A percentile compares a stretch with the other conserved stretches of the same genome.
phyloP scores from a whole-genome alignment of 306 rosid species.

The Vigna trinervia region DNA sequence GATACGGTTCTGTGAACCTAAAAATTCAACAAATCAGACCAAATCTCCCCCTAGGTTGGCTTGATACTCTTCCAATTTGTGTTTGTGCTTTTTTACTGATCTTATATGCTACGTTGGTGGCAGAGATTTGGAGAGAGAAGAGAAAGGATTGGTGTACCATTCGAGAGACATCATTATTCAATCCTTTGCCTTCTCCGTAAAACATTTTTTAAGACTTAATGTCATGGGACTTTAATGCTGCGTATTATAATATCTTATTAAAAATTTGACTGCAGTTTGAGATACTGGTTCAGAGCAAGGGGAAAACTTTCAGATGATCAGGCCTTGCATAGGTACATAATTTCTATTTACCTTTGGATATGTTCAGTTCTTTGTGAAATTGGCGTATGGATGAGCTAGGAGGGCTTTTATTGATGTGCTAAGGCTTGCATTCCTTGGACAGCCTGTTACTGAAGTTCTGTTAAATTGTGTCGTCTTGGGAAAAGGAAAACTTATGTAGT shows the following conservation, averaged over 20 bases:
- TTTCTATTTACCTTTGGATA: conserved; percentile 30
- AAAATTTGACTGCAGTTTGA: conserved; percentile 67
- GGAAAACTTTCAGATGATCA: conserved; percentile 94
- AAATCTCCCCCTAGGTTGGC: conserved; percentile 88
- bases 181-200: conserved; percentile 25
- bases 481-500: not conserved
- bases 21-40: conserved; percentile 72
- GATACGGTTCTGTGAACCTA: conserved; percentile 93
- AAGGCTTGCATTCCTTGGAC: conserved; percentile 24
- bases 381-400: conserved; percentile 29
- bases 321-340: conserved; percentile 86
- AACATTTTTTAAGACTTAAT: conserved; percentile 10
- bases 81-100: conserved; percentile 11
- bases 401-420: conserved; percentile 18
- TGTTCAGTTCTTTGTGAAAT: conserved; percentile 31
- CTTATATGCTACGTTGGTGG: conserved; percentile 24
- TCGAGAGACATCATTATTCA: conserved; percentile 1
- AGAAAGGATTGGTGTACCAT: conserved; percentile 36
- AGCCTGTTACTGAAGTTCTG: not conserved
- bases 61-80: conserved; percentile 41
- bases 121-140: conserved; percentile 26
- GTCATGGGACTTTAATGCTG: not conserved
- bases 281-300: conserved; percentile 90
- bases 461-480: conserved; percentile 15
- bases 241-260: conserved; percentile 25